Evolutionary conservation across 78 protist genomes (phyloP), one percentile per base, ranked within the genome.

Genomic region (Polysphondylium violaceum): DNA sequence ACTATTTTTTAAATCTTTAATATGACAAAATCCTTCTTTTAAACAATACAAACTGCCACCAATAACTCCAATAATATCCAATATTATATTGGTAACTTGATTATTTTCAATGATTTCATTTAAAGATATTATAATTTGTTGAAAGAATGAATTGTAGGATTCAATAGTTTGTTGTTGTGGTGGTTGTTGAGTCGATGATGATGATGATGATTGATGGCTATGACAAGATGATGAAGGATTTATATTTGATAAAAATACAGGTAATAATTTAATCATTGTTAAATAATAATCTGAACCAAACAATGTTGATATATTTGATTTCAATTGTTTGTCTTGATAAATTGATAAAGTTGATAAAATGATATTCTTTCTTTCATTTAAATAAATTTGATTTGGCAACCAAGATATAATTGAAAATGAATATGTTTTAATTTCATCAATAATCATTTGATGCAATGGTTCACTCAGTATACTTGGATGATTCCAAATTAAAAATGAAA

Each of bases 41-140:
- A 73, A 51, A 31, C 78, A 73, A 51, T 33, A 29, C n/a, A 73
- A 53, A 53, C 78, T 51, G 8, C 78, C 78, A 33, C 78, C 78
- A 51, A 73, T 73, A 17, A 73, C 21, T 23, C 60, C 60, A 33
- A 73, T 53, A 60, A 73, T 29, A 35, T 73, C 64, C n/a, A 73
- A 51, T 16, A 73, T 33, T 73, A 17, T 23, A 51, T 2, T 51
- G 6, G 78, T 14, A 16, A 44, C 76, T 25, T 40, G n/a, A n/a
- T n/a, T 73, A 23, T n/a, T 23, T 43, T 51, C 65, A 6, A 51
- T 33, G 25, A 73, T 73, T 31, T 25, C 23, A 19, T 51, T 55
- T 16, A 51, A 29, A 8, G 29, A 9, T 36, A 19, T 16, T 31
- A 73, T 53, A 2, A 73, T 73, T 25, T 73, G 40, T 12, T 35